phyloP scores from a whole-genome alignment of 176 grass and related monocot genomes.

The Tillandsia leiboldiana region DNA sequence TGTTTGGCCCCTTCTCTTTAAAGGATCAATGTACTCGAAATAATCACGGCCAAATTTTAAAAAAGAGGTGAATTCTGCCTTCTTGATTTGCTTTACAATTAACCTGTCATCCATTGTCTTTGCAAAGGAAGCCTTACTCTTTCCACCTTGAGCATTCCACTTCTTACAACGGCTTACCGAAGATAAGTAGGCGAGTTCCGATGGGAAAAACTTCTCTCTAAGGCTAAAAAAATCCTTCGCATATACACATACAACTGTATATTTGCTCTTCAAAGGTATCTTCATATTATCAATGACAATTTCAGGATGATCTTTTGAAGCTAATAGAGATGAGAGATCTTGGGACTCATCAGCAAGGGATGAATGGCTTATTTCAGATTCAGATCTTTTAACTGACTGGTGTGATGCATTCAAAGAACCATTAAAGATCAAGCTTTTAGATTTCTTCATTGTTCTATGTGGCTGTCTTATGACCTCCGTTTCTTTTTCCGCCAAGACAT shows the following conservation, averaged over 20 bases:
- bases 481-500: too few species aligned
- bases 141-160: slow-evolving; percentile 97
- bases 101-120: slow-evolving; percentile 88
- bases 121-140: slow-evolving; percentile 84
- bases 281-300: slow-evolving; percentile 34
- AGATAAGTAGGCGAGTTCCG: slow-evolving; percentile 70
- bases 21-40: slow-evolving; percentile 62
- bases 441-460: slow-evolving; percentile 55
- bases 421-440: slow-evolving; percentile 40
- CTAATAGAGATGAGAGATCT: slow-evolving; percentile 27
- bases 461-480: neutral
- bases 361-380: slow-evolving; percentile 34
- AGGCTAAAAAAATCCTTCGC: slow-evolving; percentile 56
- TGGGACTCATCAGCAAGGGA: slow-evolving; percentile 33
- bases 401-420: slow-evolving; percentile 29
- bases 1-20: slow-evolving; percentile 74
- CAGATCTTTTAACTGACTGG: slow-evolving; percentile 64
- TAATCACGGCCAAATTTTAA: slow-evolving; percentile 80
- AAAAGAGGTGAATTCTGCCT: slow-evolving; percentile 92
- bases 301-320: slow-evolving; percentile 60
- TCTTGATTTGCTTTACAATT: slow-evolving; percentile 98
- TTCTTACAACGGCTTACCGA: slow-evolving; percentile 83
- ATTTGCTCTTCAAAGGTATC: slow-evolving; percentile 58
- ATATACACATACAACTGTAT: slow-evolving; percentile 55
- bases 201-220: slow-evolving; percentile 75